These are phyloP conservation scores for Dillenia turbinata DNA, from an alignment of 164 flowering plant species.

Conservation along the genomic window DNA sequence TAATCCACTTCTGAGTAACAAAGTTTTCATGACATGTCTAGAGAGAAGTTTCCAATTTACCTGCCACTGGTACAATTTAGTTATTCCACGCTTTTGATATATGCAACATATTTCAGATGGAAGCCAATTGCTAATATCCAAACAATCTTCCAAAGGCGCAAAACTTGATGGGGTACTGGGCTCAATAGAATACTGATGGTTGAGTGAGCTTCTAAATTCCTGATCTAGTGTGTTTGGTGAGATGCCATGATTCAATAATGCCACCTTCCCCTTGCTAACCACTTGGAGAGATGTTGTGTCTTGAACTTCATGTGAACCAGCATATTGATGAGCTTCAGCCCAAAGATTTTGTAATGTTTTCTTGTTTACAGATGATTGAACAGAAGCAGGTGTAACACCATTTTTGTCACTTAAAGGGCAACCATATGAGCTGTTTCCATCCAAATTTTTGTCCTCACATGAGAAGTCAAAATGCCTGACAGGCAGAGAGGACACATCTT, in stretches of 20 bases:
- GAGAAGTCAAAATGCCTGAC: conserved; percentile 85
- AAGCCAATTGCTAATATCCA: conserved; percentile 74
- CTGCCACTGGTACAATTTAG: conserved; percentile 91
- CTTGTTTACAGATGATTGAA: conserved; percentile 16
- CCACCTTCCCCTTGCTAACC: conserved; percentile 12
- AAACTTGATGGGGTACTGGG: conserved; percentile 67
- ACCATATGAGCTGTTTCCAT: conserved; percentile 14
- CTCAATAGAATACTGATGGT: conserved; percentile 21
- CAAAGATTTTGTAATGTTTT: conserved; percentile 9
- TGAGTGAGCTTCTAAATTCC: conserved; percentile 14
- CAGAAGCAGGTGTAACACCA: conserved; percentile 2
- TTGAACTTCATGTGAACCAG: conserved; percentile 13
- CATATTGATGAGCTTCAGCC: conserved; percentile 12
- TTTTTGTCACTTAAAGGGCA: conserved; percentile 9
- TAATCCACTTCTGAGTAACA: too few species aligned
- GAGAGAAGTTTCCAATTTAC: conserved; percentile 25
- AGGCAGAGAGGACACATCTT: conserved; percentile 68
- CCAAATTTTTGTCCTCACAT: conserved; percentile 45
- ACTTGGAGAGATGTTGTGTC: conserved; percentile 10
- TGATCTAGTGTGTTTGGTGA: conserved; percentile 15
- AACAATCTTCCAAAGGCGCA: conserved; percentile 23
- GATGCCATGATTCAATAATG: conserved; percentile 9
- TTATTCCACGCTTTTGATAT: conserved; percentile 69
- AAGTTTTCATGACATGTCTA: too few species aligned
- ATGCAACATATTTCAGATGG: conserved; percentile 73